These are phyloP conservation scores for Cladosporium sp. DNA, from an alignment of 2,329 filamentous ascomycete species.

Conservation along the genomic window DNA sequence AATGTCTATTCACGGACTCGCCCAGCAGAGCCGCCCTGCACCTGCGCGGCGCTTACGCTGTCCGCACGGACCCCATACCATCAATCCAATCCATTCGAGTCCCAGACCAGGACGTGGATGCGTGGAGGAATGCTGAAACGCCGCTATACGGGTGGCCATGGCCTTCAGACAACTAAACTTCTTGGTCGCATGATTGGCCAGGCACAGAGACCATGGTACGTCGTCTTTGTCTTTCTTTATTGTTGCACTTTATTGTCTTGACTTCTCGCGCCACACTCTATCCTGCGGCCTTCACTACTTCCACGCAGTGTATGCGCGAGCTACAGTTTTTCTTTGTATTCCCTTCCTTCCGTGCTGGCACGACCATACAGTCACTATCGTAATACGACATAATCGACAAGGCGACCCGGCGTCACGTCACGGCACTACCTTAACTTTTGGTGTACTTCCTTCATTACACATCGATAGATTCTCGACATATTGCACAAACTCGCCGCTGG, in stretches of 20 bases:
- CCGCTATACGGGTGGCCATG: slow-evolving; percentile 33
- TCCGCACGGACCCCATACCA: slow-evolving; percentile 11
- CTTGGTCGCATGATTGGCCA: slow-evolving; percentile 31
- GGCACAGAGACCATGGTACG: slow-evolving; percentile 28
- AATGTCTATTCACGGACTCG: slow-evolving; percentile 26
- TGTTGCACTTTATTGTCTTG: slow-evolving; percentile 25
- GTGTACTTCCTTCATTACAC: neutral
- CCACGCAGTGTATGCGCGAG: slow-evolving; percentile 13
- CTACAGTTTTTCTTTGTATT: slow-evolving; percentile 21
- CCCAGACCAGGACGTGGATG: slow-evolving; percentile 32
- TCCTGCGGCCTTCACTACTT: slow-evolving; percentile 3
- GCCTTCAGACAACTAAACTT: slow-evolving; percentile 30
- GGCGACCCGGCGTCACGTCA: slow-evolving; percentile 6
- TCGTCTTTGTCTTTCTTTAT: slow-evolving; percentile 22
- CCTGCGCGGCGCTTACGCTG: slow-evolving; percentile 10
- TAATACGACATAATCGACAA: slow-evolving; percentile 8
- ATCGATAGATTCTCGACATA: neutral
- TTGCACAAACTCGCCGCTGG: neutral
- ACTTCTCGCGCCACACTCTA: slow-evolving; percentile 1
- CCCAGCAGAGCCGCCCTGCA: slow-evolving; percentile 22
- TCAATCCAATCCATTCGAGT: slow-evolving; percentile 9
- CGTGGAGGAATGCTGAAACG: slow-evolving; percentile 40
- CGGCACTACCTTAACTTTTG: neutral
- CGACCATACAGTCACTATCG: slow-evolving; percentile 15
- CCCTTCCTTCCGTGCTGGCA: slow-evolving; percentile 9